Evolutionary conservation across 805 yeast genomes (phyloP).

Genomic region (Blastobotrys parvus): DNA sequence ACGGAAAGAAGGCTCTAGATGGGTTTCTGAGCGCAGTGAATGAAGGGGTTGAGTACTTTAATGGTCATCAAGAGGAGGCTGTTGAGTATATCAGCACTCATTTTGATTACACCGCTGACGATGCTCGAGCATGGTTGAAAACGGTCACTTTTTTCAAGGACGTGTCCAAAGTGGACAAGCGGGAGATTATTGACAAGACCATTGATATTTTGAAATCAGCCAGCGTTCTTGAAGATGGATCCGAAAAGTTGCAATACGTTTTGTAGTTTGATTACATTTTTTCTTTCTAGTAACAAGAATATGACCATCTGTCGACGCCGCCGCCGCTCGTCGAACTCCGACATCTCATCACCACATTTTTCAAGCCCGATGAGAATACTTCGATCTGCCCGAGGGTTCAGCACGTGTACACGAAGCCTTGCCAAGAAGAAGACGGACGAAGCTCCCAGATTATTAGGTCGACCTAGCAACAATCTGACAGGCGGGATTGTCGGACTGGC

Average conservation of each 20-base stretch:
- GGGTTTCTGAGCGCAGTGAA: slow-evolving; percentile 48
- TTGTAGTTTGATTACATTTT: too few relatives aligned
- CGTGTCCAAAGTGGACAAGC: slow-evolving; percentile 41
- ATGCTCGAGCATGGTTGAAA: slow-evolving; percentile 73
- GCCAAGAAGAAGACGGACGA: slow-evolving; percentile 2
- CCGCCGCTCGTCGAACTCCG: too few relatives aligned
- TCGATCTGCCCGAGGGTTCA: too few relatives aligned
- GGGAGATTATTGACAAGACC: slow-evolving; percentile 45
- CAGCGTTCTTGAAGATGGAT: slow-evolving; percentile 38
- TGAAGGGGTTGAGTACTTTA: slow-evolving; percentile 62
- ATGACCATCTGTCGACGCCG: too few relatives aligned
- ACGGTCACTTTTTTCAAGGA: slow-evolving; percentile 58
- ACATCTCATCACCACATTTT: too few relatives aligned
- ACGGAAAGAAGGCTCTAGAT: slow-evolving; percentile 22
- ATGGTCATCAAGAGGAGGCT: slow-evolving; percentile 52
- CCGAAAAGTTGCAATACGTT: slow-evolving; percentile 9
- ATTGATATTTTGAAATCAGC: slow-evolving; percentile 51
- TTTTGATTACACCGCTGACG: slow-evolving; percentile 68
- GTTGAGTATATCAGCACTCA: slow-evolving; percentile 53
- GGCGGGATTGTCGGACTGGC: slow-evolving; percentile 56
- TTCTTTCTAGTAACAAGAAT: too few relatives aligned
- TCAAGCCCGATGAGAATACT: too few relatives aligned
- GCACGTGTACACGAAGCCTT: not conserved
- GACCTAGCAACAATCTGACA: slow-evolving; percentile 54
- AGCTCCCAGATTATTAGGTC: slow-evolving; percentile 43